A percentile compares a stretch with the other conserved stretches of the same genome.
phyloP scores from a whole-genome alignment of 306 rosid species.

The Morella rubra region DNA sequence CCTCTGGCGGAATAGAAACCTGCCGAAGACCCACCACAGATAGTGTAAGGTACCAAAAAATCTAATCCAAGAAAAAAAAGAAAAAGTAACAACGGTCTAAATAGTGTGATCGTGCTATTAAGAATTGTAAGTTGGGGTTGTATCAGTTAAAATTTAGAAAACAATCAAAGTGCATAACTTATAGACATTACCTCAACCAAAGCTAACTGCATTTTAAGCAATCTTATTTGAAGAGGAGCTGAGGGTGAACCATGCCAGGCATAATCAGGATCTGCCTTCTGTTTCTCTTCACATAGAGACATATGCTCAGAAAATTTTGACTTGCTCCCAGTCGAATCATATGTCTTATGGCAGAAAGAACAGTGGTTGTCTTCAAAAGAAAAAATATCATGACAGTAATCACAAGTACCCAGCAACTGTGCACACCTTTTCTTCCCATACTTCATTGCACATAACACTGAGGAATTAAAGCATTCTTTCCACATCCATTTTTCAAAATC shows the following conservation, averaged over 20 bases:
- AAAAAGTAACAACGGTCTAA: constrained; percentile 15
- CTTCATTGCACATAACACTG: constrained; percentile 46
- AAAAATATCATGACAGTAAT: constrained; percentile 44
- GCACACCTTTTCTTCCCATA: constrained; percentile 52
- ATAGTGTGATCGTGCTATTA: neutral
- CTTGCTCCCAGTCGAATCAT: constrained; percentile 30
- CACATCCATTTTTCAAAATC: constrained; percentile 78
- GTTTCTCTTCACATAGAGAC: constrained; percentile 36
- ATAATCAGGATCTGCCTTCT: constrained; percentile 17
- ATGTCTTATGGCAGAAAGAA: constrained; percentile 47
- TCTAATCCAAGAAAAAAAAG: neutral
- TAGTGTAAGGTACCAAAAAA: constrained; percentile 5
- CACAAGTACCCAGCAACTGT: constrained; percentile 49
- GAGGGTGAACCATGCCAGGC: constrained; percentile 32
- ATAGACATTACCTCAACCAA: constrained; percentile 57
- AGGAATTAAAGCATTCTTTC: constrained; percentile 54
- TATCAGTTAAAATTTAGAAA: too few species aligned
- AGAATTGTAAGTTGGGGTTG: neutral
- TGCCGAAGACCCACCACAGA: constrained; percentile 32
- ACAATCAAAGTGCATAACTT: constrained; percentile 14
- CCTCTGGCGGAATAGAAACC: constrained; percentile 64
- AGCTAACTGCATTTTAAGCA: constrained; percentile 59
- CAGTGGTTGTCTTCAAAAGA: constrained; percentile 41
- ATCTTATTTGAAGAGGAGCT: constrained; percentile 53
- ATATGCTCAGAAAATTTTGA: constrained; percentile 40